These are phyloP conservation scores for Trichophyton benhamiae DNA, from an alignment of 2,329 filamentous ascomycete genomes.

Conservation along the genomic window DNA sequence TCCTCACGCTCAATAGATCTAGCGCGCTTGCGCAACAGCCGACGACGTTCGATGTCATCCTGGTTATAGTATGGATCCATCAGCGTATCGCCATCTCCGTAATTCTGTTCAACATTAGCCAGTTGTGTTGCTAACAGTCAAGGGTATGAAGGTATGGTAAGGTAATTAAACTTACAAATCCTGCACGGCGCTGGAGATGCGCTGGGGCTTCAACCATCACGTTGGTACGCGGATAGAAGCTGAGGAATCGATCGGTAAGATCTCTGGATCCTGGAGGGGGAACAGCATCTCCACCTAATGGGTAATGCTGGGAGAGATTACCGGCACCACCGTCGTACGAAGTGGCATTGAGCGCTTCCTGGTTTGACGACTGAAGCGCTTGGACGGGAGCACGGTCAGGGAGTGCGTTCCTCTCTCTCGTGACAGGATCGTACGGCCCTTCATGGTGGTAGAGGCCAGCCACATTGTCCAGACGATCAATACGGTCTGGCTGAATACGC, in stretches of 20 bases:
- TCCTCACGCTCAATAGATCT: background rate
- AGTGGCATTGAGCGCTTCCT: constrained; percentile 67
- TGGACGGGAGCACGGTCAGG: constrained; percentile 57
- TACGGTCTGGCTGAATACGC: constrained; percentile 51
- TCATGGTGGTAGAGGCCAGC: constrained; percentile 63
- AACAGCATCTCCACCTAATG: constrained; percentile 64
- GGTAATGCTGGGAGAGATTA: constrained; percentile 58
- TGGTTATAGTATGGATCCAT: constrained; percentile 20
- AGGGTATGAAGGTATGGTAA: background rate
- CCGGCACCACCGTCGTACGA: constrained; percentile 66
- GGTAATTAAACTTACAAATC: constrained; percentile 46
- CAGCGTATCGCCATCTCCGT: constrained; percentile 30
- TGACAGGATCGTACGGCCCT: constrained; percentile 77
- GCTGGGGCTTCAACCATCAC: constrained; percentile 57
- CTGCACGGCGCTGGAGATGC: constrained; percentile 64
- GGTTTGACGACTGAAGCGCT: constrained; percentile 60
- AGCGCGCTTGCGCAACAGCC: background rate
- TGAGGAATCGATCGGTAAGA: constrained; percentile 54
- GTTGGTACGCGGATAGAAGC: constrained; percentile 77
- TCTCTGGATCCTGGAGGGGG: constrained; percentile 65
- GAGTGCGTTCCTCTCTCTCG: constrained; percentile 58
- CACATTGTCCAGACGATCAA: constrained; percentile 54
- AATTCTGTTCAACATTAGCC: constrained; percentile 22
- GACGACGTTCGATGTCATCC: background rate
- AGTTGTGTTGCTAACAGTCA: background rate